A percentile compares a stretch with the other conserved stretches of the same genome.
These are phyloP conservation scores for Pseudocercospora macadamiae DNA, from an alignment of 2,329 filamentous ascomycete genomes.

Conservation along the genomic window DNA sequence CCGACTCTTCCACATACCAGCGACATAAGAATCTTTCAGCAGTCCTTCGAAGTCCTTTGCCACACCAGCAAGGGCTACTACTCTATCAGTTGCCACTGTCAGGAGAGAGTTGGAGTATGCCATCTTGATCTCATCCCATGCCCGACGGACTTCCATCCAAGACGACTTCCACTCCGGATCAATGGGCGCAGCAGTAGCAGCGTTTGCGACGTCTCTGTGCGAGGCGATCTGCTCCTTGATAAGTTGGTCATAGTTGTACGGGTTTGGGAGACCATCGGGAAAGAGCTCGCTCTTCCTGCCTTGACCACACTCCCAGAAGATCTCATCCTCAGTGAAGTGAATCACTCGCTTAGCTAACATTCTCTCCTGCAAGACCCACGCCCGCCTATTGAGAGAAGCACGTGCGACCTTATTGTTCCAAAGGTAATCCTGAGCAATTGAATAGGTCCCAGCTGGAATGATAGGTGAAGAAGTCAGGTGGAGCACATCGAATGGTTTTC, in stretches of 20 bases:
- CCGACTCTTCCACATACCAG: slow-evolving; percentile 1
- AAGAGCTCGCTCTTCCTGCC: neutral
- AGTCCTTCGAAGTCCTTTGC: neutral
- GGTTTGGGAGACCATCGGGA: neutral
- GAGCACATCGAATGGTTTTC: too few relatives aligned
- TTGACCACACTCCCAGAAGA: slow-evolving; percentile 1
- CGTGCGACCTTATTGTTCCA: neutral
- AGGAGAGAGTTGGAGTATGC: neutral
- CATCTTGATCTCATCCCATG: neutral
- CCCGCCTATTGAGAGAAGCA: neutral
- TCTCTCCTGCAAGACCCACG: slow-evolving; percentile 3
- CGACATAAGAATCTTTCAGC: neutral
- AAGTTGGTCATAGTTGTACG: too few relatives aligned
- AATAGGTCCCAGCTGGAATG: too few relatives aligned
- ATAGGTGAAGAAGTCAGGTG: too few relatives aligned
- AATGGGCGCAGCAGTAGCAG: too few relatives aligned
- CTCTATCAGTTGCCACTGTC: neutral
- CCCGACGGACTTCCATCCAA: neutral
- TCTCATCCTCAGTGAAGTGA: neutral
- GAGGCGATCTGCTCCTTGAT: neutral
- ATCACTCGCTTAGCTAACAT: neutral
- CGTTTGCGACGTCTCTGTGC: neutral
- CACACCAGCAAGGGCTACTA: neutral
- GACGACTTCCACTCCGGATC: too few relatives aligned
- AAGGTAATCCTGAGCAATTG: too few relatives aligned